Percentiles rank a stretch among this genome's conserved stretches.
Evolutionary conservation across 2,329 filamentous ascomycete genomes (phyloP).

Genomic region (Hymenotorrendiella dingleyae): DNA sequence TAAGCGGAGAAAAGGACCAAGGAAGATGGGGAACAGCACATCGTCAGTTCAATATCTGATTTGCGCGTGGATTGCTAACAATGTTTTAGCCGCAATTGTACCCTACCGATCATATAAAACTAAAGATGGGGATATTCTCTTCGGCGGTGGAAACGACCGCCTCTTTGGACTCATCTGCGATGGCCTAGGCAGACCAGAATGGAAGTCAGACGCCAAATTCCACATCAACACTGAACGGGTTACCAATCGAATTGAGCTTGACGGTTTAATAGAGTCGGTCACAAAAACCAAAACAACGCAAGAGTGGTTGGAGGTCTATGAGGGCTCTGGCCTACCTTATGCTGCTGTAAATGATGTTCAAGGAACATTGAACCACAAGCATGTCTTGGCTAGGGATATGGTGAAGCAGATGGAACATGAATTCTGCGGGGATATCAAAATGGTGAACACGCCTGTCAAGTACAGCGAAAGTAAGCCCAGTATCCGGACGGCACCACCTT

Average conservation of each 20-base stretch:
- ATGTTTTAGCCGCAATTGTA: conserved; percentile 77
- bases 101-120: conserved; percentile 84
- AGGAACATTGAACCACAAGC: conserved; percentile 73
- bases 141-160: conserved; percentile 67
- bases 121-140: conserved; percentile 62
- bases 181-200: conserved; percentile 50
- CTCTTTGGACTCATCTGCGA: conserved; percentile 61
- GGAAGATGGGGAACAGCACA: conserved; percentile 96
- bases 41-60: conserved; percentile 47
- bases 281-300: conserved; percentile 73
- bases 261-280: conserved; percentile 69
- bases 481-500: conserved; percentile 73
- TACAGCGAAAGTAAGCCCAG: conserved; percentile 77
- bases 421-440: conserved; percentile 75
- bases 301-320: conserved; percentile 81
- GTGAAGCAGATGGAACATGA: conserved; percentile 81
- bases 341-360: conserved; percentile 93
- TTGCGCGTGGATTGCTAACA: conserved; percentile 7
- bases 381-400: conserved; percentile 83
- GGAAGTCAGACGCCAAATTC: conserved; percentile 55
- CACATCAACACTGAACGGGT: conserved; percentile 58
- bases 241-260: conserved; percentile 68
- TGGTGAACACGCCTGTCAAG: conserved; percentile 93
- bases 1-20: conserved; percentile 80
- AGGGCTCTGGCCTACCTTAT: conserved; percentile 91